These are phyloP conservation scores for Amorphotheca resinae DNA, from an alignment of 495 filamentous ascomycete species.

Conservation along the genomic window DNA sequence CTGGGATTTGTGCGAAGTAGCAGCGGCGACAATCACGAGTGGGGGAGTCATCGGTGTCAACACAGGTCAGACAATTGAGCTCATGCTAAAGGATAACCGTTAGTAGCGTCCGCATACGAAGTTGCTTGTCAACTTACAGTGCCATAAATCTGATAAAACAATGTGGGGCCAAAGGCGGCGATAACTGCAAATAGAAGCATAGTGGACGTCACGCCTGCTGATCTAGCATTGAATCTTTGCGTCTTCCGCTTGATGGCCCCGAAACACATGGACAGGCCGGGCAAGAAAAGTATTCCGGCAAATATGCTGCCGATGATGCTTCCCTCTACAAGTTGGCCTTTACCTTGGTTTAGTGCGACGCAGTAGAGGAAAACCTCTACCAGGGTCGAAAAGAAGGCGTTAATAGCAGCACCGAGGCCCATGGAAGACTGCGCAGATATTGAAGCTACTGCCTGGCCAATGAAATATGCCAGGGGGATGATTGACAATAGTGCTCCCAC, in stretches of 20 bases:
- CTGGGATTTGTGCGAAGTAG: conserved; percentile 84
- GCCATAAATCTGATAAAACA: conserved; percentile 99
- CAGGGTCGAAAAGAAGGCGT: conserved; percentile 97
- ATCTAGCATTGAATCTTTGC: conserved; percentile 95
- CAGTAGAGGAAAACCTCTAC: conserved; percentile 99
- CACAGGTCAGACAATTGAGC: conserved; percentile 75
- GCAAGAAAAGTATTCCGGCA: conserved; percentile 89
- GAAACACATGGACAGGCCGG: conserved; percentile 98
- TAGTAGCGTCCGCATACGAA: conserved; percentile 15
- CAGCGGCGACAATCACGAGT: conserved; percentile 73
- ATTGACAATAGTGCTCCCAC: conserved; percentile 75
- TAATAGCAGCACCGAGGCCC: conserved; percentile 96
- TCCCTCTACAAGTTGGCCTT: conserved; percentile 85
- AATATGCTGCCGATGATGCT: conserved; percentile 97
- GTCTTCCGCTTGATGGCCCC: conserved; percentile 97
- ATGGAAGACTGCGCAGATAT: conserved; percentile 99
- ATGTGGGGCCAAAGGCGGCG: conserved; percentile 89
- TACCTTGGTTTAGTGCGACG: conserved; percentile 84
- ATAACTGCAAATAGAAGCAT: conserved; percentile 97
- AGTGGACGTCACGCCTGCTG: conserved; percentile 92
- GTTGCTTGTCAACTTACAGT: conserved; percentile 45
- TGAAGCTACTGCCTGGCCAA: conserved; percentile 97
- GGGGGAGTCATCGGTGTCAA: conserved; percentile 30
- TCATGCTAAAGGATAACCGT: conserved; percentile 53
- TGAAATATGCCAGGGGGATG: conserved; percentile 97